Conservation (phyloP, 371 early-diverging fungal genomes). For the Rhizomucor pusillus region DNA sequence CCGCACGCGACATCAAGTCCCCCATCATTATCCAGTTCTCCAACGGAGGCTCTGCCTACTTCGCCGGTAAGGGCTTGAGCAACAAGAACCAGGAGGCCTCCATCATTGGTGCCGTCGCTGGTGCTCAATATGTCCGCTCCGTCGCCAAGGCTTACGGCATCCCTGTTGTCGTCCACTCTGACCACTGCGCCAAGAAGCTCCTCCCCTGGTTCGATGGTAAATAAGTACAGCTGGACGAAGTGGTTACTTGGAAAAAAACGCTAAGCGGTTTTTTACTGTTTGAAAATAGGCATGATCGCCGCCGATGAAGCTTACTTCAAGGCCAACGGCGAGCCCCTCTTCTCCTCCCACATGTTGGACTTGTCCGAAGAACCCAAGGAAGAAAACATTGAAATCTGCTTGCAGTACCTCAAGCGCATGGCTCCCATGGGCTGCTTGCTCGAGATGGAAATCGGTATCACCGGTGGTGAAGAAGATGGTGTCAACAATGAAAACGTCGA, state of each 20-base stretch:
- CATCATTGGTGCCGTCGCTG: constrained; percentile 86
- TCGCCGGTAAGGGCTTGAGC: constrained; percentile 86
- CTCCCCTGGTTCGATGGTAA: constrained; percentile 89
- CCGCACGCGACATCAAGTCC: constrained; percentile 86
- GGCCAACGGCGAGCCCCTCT: constrained; percentile 86
- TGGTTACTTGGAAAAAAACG: background rate
- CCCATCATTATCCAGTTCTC: constrained; percentile 93
- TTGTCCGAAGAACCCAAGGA: constrained; percentile 88
- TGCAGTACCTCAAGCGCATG: constrained; percentile 87
- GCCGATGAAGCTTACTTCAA: constrained; percentile 92
- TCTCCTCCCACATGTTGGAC: constrained; percentile 95
- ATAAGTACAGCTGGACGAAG: background rate
- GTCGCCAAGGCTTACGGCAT: constrained; percentile 89
- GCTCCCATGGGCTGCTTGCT: constrained; percentile 78
- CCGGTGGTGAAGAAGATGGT: constrained; percentile 95
- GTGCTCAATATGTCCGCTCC: constrained; percentile 82
- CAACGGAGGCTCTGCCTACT: constrained; percentile 86
- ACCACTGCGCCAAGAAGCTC: constrained; percentile 94
- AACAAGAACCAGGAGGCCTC: constrained; percentile 87
- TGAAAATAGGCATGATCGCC: constrained; percentile 64
- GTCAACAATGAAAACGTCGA: constrained; percentile 90
- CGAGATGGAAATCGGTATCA: constrained; percentile 96
- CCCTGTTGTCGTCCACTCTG: constrained; percentile 87
- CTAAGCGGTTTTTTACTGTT: background rate
- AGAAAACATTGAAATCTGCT: constrained; percentile 84